These are phyloP conservation scores for Protostelium mycophagum DNA, from an alignment of 78 protist species.

Conservation along the genomic window DNA sequence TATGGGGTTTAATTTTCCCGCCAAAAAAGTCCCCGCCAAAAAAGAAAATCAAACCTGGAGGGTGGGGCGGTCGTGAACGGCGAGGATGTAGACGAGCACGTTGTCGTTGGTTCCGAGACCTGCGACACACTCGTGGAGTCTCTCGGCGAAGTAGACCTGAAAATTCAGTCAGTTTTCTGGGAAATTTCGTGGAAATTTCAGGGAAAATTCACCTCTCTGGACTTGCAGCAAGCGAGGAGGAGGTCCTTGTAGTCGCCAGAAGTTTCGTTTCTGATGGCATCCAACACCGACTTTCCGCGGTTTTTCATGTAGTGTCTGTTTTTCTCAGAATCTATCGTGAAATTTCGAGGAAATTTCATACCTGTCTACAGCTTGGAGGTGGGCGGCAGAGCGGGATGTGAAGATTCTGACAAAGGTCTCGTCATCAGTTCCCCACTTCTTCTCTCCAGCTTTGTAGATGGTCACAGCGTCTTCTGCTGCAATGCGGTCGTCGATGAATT, in stretches of 20 bases:
- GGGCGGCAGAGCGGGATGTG: not conserved
- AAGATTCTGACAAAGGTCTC: conserved; percentile 4
- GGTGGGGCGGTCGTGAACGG: not conserved
- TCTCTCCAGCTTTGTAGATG: conserved; percentile 28
- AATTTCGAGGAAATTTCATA: not conserved
- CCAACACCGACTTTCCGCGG: not conserved
- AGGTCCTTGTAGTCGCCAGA: conserved; percentile 13
- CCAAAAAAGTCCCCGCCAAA: too few species aligned
- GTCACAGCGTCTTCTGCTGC: conserved; percentile 8
- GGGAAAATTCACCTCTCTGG: conserved; percentile 1
- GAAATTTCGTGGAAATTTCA: not conserved
- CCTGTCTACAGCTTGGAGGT: conserved; percentile 3
- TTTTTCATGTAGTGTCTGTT: not conserved
- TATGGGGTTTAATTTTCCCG: too few species aligned
- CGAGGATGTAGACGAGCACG: conserved; percentile 6
- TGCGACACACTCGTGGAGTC: not conserved
- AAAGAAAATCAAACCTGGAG: too few species aligned
- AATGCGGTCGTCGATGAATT: not conserved
- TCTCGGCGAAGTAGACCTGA: not conserved
- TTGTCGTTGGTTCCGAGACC: conserved; percentile 7
- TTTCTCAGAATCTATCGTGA: not conserved
- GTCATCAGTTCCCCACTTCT: conserved; percentile 12
- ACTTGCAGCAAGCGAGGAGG: conserved; percentile 6
- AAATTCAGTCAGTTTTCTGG: not conserved
- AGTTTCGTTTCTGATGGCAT: conserved; percentile 4